These are phyloP conservation scores for Wallacemonas sp. DNA, from an alignment of 208 protist genomes.

Conservation along the genomic window DNA sequence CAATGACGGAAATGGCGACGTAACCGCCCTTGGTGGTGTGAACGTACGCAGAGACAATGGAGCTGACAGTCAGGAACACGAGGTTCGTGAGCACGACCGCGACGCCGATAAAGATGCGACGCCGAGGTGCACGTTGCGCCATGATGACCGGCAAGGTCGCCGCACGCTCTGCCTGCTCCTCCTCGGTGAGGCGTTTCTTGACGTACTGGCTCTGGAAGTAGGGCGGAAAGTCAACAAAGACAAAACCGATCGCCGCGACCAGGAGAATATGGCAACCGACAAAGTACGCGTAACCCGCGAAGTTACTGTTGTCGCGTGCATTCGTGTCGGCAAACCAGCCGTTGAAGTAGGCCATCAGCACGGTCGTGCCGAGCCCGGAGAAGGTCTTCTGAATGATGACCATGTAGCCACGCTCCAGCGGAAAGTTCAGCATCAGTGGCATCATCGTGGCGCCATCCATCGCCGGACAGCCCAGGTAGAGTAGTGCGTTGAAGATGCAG, in stretches of 20 bases:
- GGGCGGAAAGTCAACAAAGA: slow-evolving; percentile 54
- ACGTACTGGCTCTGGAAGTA: slow-evolving; percentile 54
- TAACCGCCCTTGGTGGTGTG: slow-evolving; percentile 23
- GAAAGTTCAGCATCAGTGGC: slow-evolving; percentile 84
- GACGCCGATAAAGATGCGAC: slow-evolving; percentile 59
- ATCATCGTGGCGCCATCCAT: slow-evolving; percentile 70
- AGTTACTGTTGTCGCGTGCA: slow-evolving; percentile 36
- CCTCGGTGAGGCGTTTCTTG: slow-evolving; percentile 32
- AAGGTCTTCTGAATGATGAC: slow-evolving; percentile 84
- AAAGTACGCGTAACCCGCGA: slow-evolving; percentile 62
- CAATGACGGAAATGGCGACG: slow-evolving; percentile 44
- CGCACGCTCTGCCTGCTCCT: slow-evolving; percentile 40
- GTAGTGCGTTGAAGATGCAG: slow-evolving; percentile 61
- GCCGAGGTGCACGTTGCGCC: slow-evolving; percentile 34
- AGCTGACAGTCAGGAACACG: slow-evolving; percentile 51
- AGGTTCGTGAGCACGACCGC: slow-evolving; percentile 35
- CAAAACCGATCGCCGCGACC: slow-evolving; percentile 26
- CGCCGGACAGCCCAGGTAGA: slow-evolving; percentile 56
- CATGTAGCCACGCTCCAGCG: slow-evolving; percentile 66
- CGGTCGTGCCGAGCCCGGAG: slow-evolving; percentile 68
- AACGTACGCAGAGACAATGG: slow-evolving; percentile 52
- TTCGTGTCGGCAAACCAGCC: slow-evolving; percentile 51
- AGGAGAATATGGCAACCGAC: slow-evolving; percentile 39
- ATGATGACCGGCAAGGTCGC: slow-evolving; percentile 41
- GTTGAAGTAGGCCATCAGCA: slow-evolving; percentile 81